Conservation (phyloP, 2,329 filamentous ascomycete genomes). For the Fusarium oligoseptatum region DNA sequence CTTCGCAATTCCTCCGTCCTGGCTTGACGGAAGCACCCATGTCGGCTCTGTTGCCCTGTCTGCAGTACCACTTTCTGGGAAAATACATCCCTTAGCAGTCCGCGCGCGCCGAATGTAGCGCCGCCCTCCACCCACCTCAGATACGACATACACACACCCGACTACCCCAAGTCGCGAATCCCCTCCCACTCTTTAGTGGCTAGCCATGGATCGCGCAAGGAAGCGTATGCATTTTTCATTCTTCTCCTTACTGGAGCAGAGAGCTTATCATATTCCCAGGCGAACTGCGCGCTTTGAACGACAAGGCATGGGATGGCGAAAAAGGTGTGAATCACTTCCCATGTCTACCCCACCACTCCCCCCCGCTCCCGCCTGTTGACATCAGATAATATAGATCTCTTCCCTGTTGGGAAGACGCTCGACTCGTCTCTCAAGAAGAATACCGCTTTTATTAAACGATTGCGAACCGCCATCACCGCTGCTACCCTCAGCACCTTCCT, state of each 20-base stretch:
- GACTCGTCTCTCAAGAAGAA: slow-evolving; percentile 99
- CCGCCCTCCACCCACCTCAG: slow-evolving; percentile 42
- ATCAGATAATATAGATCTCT: slow-evolving; percentile 71
- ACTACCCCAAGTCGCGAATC: slow-evolving; percentile 43
- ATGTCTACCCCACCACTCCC: slow-evolving; percentile 30
- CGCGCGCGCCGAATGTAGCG: slow-evolving; percentile 62
- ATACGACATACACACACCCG: slow-evolving; percentile 29
- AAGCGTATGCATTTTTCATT: slow-evolving; percentile 64
- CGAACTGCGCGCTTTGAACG: slow-evolving; percentile 90
- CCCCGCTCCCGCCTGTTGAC: slow-evolving; percentile 28
- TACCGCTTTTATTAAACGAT: slow-evolving; percentile 95
- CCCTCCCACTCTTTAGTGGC: slow-evolving; percentile 49
- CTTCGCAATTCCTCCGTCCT: slow-evolving; percentile 42
- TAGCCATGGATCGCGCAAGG: slow-evolving; percentile 73
- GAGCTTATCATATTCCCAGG: slow-evolving; percentile 64
- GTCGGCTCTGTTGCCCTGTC: slow-evolving; percentile 54
- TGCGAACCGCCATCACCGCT: slow-evolving; percentile 88
- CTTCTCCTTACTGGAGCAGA: neutral
- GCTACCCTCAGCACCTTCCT: slow-evolving; percentile 86
- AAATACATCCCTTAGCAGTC: slow-evolving; percentile 59
- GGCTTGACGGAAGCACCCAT: slow-evolving; percentile 54
- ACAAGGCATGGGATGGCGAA: slow-evolving; percentile 89
- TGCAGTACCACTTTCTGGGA: slow-evolving; percentile 52
- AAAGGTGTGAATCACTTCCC: slow-evolving; percentile 69
- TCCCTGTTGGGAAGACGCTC: slow-evolving; percentile 81